Percentiles rank a stretch among this genome's conserved stretches.
phyloP scores from a whole-genome alignment of 495 filamentous ascomycete genomes.

The Emericellopsis terricola region DNA sequence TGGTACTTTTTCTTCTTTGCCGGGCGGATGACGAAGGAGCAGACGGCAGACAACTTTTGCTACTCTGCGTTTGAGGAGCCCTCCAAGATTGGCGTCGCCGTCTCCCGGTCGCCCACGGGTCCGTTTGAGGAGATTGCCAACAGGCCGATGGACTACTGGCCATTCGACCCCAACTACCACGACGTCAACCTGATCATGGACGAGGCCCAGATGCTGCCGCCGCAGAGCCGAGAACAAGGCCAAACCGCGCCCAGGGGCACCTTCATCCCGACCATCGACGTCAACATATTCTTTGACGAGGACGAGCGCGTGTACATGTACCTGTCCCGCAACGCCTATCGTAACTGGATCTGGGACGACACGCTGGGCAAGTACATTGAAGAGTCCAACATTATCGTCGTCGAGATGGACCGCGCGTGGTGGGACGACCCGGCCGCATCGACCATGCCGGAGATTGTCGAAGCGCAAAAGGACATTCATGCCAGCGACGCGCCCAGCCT shows the following conservation, averaged over 20 bases:
- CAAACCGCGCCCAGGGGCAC: conserved; percentile 2
- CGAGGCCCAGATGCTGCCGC: conserved; percentile 2
- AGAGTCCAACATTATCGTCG: conserved; percentile 3
- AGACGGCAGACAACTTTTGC: neutral
- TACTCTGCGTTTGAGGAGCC: conserved; percentile 2
- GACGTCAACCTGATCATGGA: conserved; percentile 4
- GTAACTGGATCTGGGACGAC: conserved; percentile 2
- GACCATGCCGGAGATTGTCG: conserved; percentile 1
- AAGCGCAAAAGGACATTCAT: neutral
- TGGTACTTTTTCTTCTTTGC: conserved; percentile 4
- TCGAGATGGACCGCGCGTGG: conserved; percentile 1
- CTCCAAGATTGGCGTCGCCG: conserved; percentile 1
- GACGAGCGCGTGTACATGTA: conserved; percentile 2
- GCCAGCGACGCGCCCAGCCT: conserved; percentile 1
- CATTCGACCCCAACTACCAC: conserved; percentile 1
- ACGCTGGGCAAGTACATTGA: conserved; percentile 3
- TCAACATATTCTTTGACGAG: conserved; percentile 3
- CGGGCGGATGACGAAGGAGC: conserved; percentile 1
- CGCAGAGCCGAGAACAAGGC: conserved; percentile 1
- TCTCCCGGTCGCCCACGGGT: conserved; percentile 1
- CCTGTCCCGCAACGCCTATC: conserved; percentile 3
- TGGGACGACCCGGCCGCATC: conserved; percentile 2
- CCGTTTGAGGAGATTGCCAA: conserved; percentile 1
- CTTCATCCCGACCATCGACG: conserved; percentile 3
- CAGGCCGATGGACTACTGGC: conserved; percentile 1